Conservation (phyloP, 495 filamentous ascomycete genomes). For the Corynascus novoguineensis region DNA sequence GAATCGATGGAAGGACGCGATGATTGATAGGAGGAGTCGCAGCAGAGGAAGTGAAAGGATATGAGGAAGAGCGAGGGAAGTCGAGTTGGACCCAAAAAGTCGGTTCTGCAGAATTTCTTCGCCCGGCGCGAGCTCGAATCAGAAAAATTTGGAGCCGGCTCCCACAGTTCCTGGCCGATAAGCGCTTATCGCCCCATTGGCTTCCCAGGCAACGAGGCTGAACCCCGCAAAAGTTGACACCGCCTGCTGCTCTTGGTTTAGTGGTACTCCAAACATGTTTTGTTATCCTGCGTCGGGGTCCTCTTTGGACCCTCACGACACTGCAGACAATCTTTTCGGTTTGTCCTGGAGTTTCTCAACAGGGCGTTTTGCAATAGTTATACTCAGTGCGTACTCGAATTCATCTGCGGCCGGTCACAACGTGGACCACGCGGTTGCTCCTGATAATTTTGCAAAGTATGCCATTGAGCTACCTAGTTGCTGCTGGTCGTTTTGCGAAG, state of each 20-base stretch:
- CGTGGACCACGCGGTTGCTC: no score
- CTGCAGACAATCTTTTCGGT: no score
- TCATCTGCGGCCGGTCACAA: no score
- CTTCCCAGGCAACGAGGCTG: slow-evolving; percentile 16
- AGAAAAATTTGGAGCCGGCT: slow-evolving; percentile 23
- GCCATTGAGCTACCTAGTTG: no score
- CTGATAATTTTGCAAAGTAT: no score
- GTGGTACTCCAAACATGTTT: not conserved
- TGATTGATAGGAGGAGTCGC: not conserved
- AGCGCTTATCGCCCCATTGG: slow-evolving; percentile 22
- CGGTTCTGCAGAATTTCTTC: slow-evolving; percentile 22
- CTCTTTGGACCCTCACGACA: no score
- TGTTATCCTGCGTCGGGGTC: not conserved
- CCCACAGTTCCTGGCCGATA: slow-evolving; percentile 21
- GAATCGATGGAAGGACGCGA: not conserved
- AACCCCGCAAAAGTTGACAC: not conserved
- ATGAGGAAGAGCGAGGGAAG: not conserved
- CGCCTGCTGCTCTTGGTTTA: slow-evolving; percentile 8
- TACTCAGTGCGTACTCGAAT: no score
- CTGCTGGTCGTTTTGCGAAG: no score
- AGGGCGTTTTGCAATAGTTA: no score
- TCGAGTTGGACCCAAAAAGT: not conserved
- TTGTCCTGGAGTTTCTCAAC: no score
- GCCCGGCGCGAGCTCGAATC: slow-evolving; percentile 5
- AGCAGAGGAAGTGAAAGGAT: not conserved